Percentiles rank a stretch among this genome's conserved stretches.
These are phyloP conservation scores for Zarea fungicola DNA, from an alignment of 2,329 filamentous ascomycete genomes.

Conservation along the genomic window DNA sequence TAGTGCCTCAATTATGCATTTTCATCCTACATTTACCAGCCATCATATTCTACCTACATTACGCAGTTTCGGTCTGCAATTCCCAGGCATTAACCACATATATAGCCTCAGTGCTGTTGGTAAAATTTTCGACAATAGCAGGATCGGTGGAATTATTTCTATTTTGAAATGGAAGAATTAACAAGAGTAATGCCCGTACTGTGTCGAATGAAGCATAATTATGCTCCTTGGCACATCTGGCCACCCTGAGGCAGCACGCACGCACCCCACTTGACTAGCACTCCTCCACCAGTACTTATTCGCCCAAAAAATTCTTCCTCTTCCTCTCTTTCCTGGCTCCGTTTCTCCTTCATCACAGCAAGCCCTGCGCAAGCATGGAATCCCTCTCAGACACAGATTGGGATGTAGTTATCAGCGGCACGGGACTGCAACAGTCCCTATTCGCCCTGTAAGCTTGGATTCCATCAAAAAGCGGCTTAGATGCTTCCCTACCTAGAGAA, in stretches of 20 bases:
- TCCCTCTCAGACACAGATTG: constrained; percentile 67
- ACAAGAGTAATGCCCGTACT: no score
- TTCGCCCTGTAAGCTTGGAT: constrained; percentile 63
- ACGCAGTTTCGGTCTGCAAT: no score
- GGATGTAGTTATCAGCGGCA: constrained; percentile 77
- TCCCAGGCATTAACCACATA: no score
- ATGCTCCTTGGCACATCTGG: neutral
- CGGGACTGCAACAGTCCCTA: constrained; percentile 72
- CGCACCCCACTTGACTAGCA: constrained; percentile 10
- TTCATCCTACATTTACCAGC: no score
- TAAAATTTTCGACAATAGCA: no score
- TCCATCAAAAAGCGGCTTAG: constrained; percentile 20
- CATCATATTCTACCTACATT: no score
- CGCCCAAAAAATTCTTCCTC: constrained; percentile 16
- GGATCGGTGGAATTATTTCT: no score
- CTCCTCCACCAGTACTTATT: neutral
- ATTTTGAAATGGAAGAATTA: no score
- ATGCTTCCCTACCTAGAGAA: constrained; percentile 2
- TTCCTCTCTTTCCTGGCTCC: constrained; percentile 13
- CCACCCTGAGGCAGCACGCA: neutral
- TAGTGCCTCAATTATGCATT: no score
- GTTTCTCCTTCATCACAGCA: constrained; percentile 11
- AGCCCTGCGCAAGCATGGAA: constrained; percentile 53
- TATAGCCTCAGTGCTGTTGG: no score
- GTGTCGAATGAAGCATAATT: no score